These are phyloP conservation scores for Sanghuangporus weigelae DNA, from an alignment of 1,284 basidiomycete species.

Conservation along the genomic window DNA sequence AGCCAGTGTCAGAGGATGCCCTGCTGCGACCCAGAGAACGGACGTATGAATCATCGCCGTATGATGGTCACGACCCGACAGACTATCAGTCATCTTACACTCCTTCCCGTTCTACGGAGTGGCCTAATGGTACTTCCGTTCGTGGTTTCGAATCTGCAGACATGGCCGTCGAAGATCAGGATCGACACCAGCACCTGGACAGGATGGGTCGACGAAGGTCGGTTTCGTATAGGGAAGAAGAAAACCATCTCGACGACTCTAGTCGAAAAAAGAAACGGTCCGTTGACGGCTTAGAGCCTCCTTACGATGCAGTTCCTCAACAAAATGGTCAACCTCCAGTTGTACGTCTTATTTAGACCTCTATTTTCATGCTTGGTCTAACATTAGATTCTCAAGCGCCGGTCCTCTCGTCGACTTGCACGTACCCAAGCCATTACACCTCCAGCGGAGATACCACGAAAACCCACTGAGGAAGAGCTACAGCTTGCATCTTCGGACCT, in stretches of 20 bases:
- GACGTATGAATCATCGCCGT: slow-evolving; percentile 4
- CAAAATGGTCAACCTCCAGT: slow-evolving; percentile 28
- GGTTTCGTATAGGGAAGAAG: background rate
- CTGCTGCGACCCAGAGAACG: slow-evolving; percentile 9
- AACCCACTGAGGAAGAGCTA: slow-evolving; percentile 41
- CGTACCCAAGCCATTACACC: slow-evolving; percentile 31
- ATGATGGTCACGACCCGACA: slow-evolving; percentile 5
- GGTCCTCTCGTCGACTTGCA: slow-evolving; percentile 28
- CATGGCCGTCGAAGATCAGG: slow-evolving; percentile 1
- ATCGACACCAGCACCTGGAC: background rate
- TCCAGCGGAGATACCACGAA: slow-evolving; percentile 28
- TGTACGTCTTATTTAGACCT: slow-evolving; percentile 27
- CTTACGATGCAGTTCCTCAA: background rate
- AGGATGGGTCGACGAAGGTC: slow-evolving; percentile 4
- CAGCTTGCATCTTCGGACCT: slow-evolving; percentile 63
- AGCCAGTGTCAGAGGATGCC: slow-evolving; percentile 1
- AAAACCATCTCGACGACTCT: slow-evolving; percentile 29
- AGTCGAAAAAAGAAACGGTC: slow-evolving; percentile 50
- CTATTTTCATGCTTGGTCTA: background rate
- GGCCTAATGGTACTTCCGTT: background rate
- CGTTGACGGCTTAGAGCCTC: slow-evolving; percentile 51
- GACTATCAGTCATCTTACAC: background rate
- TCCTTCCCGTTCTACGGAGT: background rate
- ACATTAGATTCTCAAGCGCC: background rate
- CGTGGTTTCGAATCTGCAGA: background rate